Conservation (phyloP, 164 flowering plant species). For the Vitis labrusca region DNA sequence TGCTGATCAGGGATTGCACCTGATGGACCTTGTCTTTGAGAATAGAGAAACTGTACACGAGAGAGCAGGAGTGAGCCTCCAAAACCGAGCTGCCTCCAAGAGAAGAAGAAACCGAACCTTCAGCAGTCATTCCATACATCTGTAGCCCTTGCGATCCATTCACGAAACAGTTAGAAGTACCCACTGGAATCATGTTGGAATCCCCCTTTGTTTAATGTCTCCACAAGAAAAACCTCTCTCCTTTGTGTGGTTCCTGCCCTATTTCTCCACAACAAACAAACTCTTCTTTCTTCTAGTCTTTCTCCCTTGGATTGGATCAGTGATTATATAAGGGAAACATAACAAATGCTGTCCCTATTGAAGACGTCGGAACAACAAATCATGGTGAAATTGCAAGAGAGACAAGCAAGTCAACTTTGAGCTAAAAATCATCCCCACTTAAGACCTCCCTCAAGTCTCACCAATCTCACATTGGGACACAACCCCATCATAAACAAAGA, state of each 20-base stretch:
- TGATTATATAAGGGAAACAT: conserved; percentile 2
- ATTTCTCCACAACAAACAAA: no score
- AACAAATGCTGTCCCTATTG: not conserved
- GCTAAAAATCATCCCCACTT: conserved; percentile 30
- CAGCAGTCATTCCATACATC: conserved; percentile 18
- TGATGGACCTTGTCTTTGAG: conserved; percentile 62
- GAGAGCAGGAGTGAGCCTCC: conserved; percentile 25
- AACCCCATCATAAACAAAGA: not conserved
- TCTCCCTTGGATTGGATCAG: not conserved
- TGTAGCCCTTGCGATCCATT: conserved; percentile 23
- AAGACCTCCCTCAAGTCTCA: conserved; percentile 35
- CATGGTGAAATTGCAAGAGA: not conserved
- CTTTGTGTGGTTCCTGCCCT: not conserved
- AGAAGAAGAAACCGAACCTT: conserved; percentile 19
- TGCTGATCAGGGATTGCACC: conserved; percentile 41
- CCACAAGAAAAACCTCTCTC: not conserved
- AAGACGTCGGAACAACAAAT: not conserved
- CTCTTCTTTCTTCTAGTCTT: not conserved
- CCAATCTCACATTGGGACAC: conserved; percentile 16
- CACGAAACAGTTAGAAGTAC: conserved; percentile 23
- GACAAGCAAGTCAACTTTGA: conserved; percentile 21
- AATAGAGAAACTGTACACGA: conserved; percentile 51
- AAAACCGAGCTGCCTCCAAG: conserved; percentile 3
- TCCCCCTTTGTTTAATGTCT: not conserved
- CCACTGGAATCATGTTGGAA: conserved; percentile 28